Conservation (phyloP, 345 rosid species). For the Eucalyptus sp. region DNA sequence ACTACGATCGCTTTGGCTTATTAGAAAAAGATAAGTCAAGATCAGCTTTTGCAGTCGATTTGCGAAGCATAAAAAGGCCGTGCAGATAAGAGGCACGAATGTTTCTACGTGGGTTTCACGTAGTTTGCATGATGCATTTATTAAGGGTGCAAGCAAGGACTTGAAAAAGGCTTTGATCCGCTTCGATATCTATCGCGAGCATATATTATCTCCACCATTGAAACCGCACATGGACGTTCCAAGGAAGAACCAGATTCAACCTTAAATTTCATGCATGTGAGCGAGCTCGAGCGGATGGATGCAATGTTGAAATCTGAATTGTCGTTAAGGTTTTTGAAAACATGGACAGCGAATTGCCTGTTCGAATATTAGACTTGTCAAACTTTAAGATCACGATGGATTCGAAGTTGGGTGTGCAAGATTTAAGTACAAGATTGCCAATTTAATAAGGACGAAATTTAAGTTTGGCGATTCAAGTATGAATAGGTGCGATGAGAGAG, state of each 20-base stretch:
- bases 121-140: not conserved
- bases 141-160: not conserved
- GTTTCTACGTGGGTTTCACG: not conserved
- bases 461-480: not conserved
- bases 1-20: not conserved
- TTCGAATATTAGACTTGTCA: not conserved
- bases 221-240: not conserved
- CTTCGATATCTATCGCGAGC: not conserved
- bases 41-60: not conserved
- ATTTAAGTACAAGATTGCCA: not conserved
- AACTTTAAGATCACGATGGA: not conserved
- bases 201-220: not conserved
- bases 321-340: not conserved
- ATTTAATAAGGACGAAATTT: not conserved
- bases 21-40: not conserved
- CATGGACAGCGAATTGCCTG: not conserved
- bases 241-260: not conserved
- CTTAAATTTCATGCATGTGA: not conserved
- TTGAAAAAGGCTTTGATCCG: not conserved
- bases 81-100: not conserved
- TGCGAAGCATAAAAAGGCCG: not conserved
- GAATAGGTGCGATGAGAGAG: not conserved
- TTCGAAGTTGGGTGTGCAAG: not conserved
- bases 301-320: not conserved
- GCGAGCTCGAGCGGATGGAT: not conserved